Base-by-base conservation (phyloP, 495 filamentous ascomycete genomes). In the Hypoxylon lienhwacheense region DNA sequence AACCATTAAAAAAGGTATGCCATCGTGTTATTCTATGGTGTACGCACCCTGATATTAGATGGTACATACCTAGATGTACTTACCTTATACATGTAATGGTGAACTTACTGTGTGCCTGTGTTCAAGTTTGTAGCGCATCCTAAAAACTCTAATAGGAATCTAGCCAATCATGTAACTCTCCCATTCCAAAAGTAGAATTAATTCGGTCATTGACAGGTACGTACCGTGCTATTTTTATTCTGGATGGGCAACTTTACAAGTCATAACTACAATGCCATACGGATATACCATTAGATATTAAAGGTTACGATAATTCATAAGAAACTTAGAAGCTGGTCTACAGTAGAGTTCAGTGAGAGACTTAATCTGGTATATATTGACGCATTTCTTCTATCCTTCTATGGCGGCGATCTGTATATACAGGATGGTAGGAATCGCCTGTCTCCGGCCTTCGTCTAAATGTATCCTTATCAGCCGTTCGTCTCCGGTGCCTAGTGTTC, bases 391-490 rank as follows among this genome's bases (percentile, higher is more conserved):
- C 28, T 51, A 35, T 43, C 12, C 32, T 28, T 46, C 33, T 49
- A 34, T 29, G 39, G 6, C 29, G 16, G 5, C 6, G 57, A 17
- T 8, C 44, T 1, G 56, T 35, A 28, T 64, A 59, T n/a, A 28
- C 42, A 37, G 64, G 64, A 15, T 56, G 64, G 31, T 66, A 66
- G 1, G 57, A 66, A 47, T 64, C 61, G 7, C 56, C 47, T 22
- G 34, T 28, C 36, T 11, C 15, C 7, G 28, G 48, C 32, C 41
- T 61, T 33, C 50, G 52, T 5, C 47, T 28, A n/a, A 40, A 16
- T 1, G 40, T 15, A 8, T 12, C 31, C 4, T 26, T 46, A 2
- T 14, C 46, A 4, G 10, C 3, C 12, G 14, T 17, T 8, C 24
- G 22, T 31, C 35, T 35, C 14, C 28, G 47, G 17, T 6, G 28